These are phyloP conservation scores for Eurotiales sp. DNA, from an alignment of 2,329 filamentous ascomycete genomes.

Conservation along the genomic window DNA sequence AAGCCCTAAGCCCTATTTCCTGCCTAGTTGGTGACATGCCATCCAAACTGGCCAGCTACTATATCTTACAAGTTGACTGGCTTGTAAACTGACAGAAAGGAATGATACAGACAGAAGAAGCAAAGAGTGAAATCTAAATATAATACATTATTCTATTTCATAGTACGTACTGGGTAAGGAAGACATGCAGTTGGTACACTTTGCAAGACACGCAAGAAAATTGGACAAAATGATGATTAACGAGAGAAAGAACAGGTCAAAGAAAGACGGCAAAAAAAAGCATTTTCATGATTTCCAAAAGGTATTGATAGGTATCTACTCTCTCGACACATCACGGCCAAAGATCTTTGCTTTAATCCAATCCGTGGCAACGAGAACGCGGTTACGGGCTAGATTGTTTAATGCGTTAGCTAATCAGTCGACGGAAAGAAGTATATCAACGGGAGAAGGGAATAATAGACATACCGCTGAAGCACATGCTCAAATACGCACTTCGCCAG, in stretches of 20 bases:
- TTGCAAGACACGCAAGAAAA: background rate
- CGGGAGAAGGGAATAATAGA: conserved; percentile 32
- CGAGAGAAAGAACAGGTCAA: background rate
- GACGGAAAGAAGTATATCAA: background rate
- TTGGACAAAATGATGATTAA: background rate
- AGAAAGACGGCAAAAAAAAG: background rate
- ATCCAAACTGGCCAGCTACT: no score
- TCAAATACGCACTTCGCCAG: conserved; percentile 96
- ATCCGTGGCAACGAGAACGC: conserved; percentile 86
- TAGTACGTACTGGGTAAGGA: background rate
- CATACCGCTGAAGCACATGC: conserved; percentile 99
- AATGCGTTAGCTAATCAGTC: conserved; percentile 8
- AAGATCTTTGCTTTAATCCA: conserved; percentile 98
- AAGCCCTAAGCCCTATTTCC: no score
- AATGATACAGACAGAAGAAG: background rate
- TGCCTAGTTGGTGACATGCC: no score
- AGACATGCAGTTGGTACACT: background rate
- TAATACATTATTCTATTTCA: background rate
- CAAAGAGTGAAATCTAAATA: background rate
- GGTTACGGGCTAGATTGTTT: conserved; percentile 77
- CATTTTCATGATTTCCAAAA: background rate
- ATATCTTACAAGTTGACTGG: no score
- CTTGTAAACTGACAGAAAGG: no score
- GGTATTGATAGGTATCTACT: conserved; percentile 27
- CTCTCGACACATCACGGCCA: conserved; percentile 74